Evolutionary conservation across 108 stramenopile genomes (phyloP).

Genomic region (Pseudonitzschia multiseries): DNA sequence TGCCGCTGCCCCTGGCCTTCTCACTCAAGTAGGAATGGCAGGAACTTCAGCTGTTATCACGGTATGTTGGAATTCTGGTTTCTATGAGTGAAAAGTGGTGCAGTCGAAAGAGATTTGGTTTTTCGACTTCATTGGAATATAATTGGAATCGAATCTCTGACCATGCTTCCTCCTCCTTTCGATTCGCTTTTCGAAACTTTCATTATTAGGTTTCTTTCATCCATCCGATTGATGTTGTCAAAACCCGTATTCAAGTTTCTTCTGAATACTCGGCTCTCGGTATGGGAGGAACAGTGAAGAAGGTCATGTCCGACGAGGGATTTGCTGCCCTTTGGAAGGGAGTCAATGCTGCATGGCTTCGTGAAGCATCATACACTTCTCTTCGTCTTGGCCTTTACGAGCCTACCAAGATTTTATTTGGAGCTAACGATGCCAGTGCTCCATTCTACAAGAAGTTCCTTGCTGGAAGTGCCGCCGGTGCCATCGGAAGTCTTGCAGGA

Average conservation of each 20-base stretch:
- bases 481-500: slow-evolving; percentile 85
- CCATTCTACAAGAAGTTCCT: slow-evolving; percentile 82
- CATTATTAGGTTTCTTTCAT: slow-evolving; percentile 53
- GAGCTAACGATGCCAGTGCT: slow-evolving; percentile 66
- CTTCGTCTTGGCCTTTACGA: slow-evolving; percentile 90
- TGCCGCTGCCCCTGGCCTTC: slow-evolving; percentile 60
- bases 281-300: slow-evolving; percentile 74
- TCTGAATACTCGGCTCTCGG: slow-evolving; percentile 70
- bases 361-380: slow-evolving; percentile 93
- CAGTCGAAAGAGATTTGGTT: too few species aligned
- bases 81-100: too few species aligned
- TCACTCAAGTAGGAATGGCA: slow-evolving; percentile 86
- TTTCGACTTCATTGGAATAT: too few species aligned
- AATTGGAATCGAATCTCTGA: background rate
- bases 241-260: slow-evolving; percentile 88
- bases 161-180: background rate
- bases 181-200: background rate
- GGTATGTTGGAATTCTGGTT: slow-evolving; percentile 30
- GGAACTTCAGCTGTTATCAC: slow-evolving; percentile 85
- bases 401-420: slow-evolving; percentile 85
- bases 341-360: slow-evolving; percentile 88
- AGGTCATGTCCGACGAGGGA: slow-evolving; percentile 75
- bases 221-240: slow-evolving; percentile 92
- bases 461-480: slow-evolving; percentile 86
- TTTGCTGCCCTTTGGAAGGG: slow-evolving; percentile 86